Base-by-base conservation (phyloP, 495 filamentous ascomycete genomes). In the Aspergillus cristatus region DNA sequence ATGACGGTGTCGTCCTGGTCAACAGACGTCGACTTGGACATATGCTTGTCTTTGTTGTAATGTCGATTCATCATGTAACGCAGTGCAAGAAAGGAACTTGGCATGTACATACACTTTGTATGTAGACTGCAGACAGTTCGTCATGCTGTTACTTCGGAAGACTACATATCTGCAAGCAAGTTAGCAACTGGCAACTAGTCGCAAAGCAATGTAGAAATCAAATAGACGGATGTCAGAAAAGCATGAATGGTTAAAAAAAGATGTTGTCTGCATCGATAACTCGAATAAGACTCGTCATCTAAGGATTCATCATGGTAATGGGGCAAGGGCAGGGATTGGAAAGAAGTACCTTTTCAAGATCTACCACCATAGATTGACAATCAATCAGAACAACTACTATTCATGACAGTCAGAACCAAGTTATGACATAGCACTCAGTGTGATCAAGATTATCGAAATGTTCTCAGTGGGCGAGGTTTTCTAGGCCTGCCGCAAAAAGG, bases 391-490 rank as follows among this genome's bases (percentile, higher is more conserved):
- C 3, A 26, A 26, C 18, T 30, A 50, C 47, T 54, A 41, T 44
- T 49, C 38, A 38, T 47, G 24, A 42, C 22, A 42, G 52, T 65
- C 53, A 65, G 60, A 54, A 45, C 53, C 51, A 45, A 43, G 48
- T 50, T 48, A 48, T n/a, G n/a, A n/a, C n/a, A n/a, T n/a, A n/a
- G n/a, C n/a, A n/a, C n/a, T n/a, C n/a, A 36, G 47, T 42, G 32
- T 48, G 35, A 42, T 43, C 38, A 26, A 35, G 41, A 41, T 35
- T 18, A 28, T 8, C 30, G n/a, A n/a, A n/a, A n/a, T n/a, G 38
- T 57, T 68, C 62, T 97, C 91, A 98, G 91, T 88, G 84, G 89
- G 86, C 88, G 76, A 94, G 89, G 91, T 95, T 98, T 98, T 95
- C 90, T 95, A 96, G 86, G 91, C 90, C 89, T 94, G 86, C 86